Evolutionary conservation across 1,284 basidiomycete genomes (phyloP), one percentile per base, ranked within the genome.

Genomic region (Apiotrichum sp.): DNA sequence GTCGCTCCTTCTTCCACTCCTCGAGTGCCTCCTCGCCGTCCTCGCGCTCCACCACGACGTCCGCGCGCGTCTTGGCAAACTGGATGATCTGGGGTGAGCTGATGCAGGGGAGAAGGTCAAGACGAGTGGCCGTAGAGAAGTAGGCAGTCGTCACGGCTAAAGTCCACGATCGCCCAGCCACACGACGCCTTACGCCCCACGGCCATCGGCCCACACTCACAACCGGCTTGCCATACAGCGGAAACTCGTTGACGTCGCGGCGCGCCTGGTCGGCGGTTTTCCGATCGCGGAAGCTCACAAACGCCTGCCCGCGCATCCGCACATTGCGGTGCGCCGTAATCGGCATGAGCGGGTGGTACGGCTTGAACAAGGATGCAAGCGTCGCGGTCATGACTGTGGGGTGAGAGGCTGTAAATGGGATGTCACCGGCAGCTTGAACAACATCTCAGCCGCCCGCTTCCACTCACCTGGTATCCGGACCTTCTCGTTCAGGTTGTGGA

Each of bases 251-350:
- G 40, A 97, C 92, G 74, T 98, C 95, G 77, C 84, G 88, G 81
- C 89, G 80, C 5, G 95, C 95, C 73, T 87, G 89, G 68, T 83
- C 82, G 35, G 95, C 95, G 53, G 83, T 82, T 57, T 93, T 87
- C 51, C 84, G 80, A 50, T 85, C 84, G 59, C 82, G 82, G 74
- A 98, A 96, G 35, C 89, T 91, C 16, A 99, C 89, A 70, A 99
- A 99, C 5, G 95, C 95, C 78, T 99, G 95, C 10, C 95, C 95
- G 42, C 96, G 83, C 96, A 99, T 98, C 36, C 95, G 84, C 59
- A 97, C 77, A 78, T 97, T 98, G 54, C 81, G 78, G 75, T 98
- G 95, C 6, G 93, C 92, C 7, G 92, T 86, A 14, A 99, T 89
- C 66, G 93, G 91, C 34, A 95, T 76, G 6, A 99, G 86, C 57